phyloP scores from a whole-genome alignment of 306 rosid genomes.

The Prunus davidiana region DNA sequence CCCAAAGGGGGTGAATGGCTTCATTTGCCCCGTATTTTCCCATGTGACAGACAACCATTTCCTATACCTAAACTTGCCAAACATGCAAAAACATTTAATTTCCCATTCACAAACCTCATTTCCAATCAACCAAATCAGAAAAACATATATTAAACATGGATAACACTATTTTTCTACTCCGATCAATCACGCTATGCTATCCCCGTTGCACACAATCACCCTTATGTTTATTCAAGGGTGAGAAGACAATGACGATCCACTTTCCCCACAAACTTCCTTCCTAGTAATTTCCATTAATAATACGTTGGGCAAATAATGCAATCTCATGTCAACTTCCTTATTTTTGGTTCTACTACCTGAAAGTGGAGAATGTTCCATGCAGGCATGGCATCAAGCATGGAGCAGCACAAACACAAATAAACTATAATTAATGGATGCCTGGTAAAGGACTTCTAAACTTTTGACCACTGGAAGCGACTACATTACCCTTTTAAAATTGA shows the following conservation, averaged over 20 bases:
- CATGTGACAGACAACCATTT: too few species aligned
- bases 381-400: background rate
- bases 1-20: too few species aligned
- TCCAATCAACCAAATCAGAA: too few species aligned
- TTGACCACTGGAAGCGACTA: background rate
- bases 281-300: background rate
- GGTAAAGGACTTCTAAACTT: background rate
- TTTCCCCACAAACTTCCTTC: background rate
- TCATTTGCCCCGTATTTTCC: too few species aligned
- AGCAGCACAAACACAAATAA: background rate
- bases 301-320: background rate
- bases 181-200: too few species aligned
- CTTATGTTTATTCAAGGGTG: background rate
- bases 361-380: background rate
- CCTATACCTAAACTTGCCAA: too few species aligned
- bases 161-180: too few species aligned
- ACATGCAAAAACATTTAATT: too few species aligned
- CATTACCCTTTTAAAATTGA: background rate
- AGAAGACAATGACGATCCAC: background rate
- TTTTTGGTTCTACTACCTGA: background rate
- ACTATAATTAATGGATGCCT: background rate
- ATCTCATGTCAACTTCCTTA: background rate
- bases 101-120: too few species aligned
- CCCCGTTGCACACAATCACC: too few species aligned
- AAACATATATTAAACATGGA: too few species aligned